A percentile compares a stretch with the other conserved stretches of the same genome.
Evolutionary conservation across 768 basidiomycete genomes (phyloP).

Genomic region (Rhodotorula paludigena): DNA sequence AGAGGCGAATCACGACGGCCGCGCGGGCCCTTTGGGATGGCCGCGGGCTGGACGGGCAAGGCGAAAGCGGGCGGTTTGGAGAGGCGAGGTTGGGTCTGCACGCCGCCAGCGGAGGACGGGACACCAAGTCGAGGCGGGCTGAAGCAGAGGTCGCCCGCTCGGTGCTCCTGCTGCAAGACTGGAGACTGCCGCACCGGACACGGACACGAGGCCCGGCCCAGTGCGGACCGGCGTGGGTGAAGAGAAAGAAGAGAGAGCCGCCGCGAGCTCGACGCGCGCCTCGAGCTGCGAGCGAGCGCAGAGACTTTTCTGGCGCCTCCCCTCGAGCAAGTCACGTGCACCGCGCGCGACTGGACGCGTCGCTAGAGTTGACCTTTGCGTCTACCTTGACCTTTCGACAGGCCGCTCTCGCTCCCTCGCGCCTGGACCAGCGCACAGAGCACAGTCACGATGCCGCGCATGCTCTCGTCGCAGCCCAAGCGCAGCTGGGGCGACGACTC

Average conservation of each 20-base stretch:
- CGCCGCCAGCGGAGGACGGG: constrained; percentile 31
- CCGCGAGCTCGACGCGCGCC: too few species aligned
- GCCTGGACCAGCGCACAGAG: background rate
- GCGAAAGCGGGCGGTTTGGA: constrained; percentile 14
- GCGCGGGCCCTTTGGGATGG: background rate
- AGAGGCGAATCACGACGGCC: background rate
- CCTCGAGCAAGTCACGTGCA: too few species aligned
- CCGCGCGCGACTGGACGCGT: too few species aligned
- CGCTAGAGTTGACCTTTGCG: too few species aligned
- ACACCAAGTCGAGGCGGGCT: constrained; percentile 23
- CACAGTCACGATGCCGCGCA: background rate
- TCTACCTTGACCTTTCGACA: too few species aligned
- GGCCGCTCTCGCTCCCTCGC: background rate
- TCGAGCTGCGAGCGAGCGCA: too few species aligned
- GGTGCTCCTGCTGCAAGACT: constrained; percentile 28
- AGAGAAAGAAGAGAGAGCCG: background rate
- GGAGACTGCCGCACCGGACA: background rate
- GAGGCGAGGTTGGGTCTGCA: constrained; percentile 17
- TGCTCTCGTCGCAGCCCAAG: constrained; percentile 34
- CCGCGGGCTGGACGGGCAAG: background rate
- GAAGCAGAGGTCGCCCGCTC: constrained; percentile 8
- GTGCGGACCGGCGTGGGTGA: constrained; percentile 3
- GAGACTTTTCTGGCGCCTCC: too few species aligned
- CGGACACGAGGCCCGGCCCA: background rate
- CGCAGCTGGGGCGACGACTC: constrained; percentile 28